Percentiles rank a stretch among this genome's conserved stretches.
These are phyloP conservation scores for Bipolaris gigantea DNA, from an alignment of 2,329 filamentous ascomycete genomes.

Conservation along the genomic window DNA sequence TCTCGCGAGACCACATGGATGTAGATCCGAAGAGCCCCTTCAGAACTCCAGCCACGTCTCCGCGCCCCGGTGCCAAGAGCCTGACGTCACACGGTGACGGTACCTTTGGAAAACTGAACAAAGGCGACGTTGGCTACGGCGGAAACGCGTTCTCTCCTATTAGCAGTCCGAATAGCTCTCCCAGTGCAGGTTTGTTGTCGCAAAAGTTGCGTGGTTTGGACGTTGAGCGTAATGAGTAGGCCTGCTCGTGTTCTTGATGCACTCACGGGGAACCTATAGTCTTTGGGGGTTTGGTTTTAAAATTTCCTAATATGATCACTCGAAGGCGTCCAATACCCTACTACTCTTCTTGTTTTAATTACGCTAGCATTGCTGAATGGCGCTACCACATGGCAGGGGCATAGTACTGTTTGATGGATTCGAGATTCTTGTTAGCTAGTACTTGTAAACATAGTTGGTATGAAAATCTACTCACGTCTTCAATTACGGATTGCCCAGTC, in stretches of 20 bases:
- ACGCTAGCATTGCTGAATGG: not conserved
- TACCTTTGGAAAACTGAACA: slow-evolving; percentile 68
- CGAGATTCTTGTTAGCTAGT: not conserved
- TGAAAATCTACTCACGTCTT: not conserved
- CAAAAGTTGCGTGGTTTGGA: slow-evolving; percentile 67
- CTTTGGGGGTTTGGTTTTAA: not conserved
- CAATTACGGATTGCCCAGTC: not conserved
- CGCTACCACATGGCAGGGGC: not conserved
- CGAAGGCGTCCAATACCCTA: slow-evolving; percentile 4
- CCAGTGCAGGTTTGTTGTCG: slow-evolving; percentile 69
- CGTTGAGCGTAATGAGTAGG: slow-evolving; percentile 40
- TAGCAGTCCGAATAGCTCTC: slow-evolving; percentile 57
- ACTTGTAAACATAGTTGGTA: not conserved
- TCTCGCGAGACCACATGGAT: slow-evolving; percentile 40
- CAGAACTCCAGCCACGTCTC: slow-evolving; percentile 25
- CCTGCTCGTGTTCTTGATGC: not conserved
- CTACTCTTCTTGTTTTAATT: not conserved
- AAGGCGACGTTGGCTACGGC: slow-evolving; percentile 58
- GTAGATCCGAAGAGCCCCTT: slow-evolving; percentile 32
- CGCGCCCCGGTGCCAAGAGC: slow-evolving; percentile 19
- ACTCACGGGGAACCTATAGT: not conserved
- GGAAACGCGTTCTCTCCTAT: slow-evolving; percentile 39
- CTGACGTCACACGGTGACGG: slow-evolving; percentile 6
- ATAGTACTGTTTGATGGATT: too few species aligned
- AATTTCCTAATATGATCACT: not conserved